These are phyloP conservation scores for Backusella luteola DNA, from an alignment of 192 early-diverging fungal species.

Conservation along the genomic window DNA sequence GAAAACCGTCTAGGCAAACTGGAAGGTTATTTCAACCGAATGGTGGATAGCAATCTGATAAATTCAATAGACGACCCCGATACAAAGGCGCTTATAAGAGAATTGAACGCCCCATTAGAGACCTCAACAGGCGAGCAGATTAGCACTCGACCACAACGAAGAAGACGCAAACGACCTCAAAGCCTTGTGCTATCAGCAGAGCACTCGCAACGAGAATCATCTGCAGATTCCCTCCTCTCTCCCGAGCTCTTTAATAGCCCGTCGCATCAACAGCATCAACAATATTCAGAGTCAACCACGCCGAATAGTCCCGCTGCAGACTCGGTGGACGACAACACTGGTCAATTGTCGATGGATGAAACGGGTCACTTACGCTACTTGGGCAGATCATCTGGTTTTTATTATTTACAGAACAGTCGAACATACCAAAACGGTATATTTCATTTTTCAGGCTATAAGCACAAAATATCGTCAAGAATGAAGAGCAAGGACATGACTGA, in stretches of 20 bases:
- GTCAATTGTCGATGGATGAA: conserved; percentile 65
- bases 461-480: conserved; percentile 28
- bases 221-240: not conserved
- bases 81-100: conserved; percentile 27
- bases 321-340: conserved; percentile 50
- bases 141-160: conserved; percentile 15
- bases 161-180: not conserved
- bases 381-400: conserved; percentile 73
- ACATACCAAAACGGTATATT: conserved; percentile 42
- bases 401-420: conserved; percentile 62
- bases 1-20: conserved; percentile 70
- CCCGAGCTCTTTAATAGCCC: not conserved
- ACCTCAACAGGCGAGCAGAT: conserved; percentile 33
- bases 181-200: not conserved
- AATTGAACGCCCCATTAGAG: conserved; percentile 33
- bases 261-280: conserved; percentile 4
- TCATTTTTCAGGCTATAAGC: conserved; percentile 35
- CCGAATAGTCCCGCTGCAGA: not conserved
- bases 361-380: conserved; percentile 71
- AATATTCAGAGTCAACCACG: conserved; percentile 7
- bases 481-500: conserved; percentile 17
- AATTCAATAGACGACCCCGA: conserved; percentile 38
- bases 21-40: conserved; percentile 59
- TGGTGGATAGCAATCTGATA: conserved; percentile 36
- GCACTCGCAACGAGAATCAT: not conserved